Evolutionary conservation across 78 protist genomes (phyloP), one percentile per base, ranked within the genome.

Genomic region (Mastigamoeba balamuthi): DNA sequence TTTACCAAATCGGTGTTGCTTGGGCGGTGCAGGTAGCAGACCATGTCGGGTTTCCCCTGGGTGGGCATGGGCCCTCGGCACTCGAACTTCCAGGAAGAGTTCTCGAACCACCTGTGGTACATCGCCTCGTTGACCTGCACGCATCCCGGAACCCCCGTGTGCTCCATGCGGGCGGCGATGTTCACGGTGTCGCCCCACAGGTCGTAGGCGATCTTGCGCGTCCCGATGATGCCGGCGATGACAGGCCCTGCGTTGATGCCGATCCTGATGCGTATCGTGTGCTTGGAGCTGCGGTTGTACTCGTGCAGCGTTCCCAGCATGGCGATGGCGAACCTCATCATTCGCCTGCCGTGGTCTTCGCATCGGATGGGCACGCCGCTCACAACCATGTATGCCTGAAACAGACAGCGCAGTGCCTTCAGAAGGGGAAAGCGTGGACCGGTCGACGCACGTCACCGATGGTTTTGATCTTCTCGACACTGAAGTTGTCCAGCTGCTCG

Each of bases 401-500:
- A n/a, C n/a, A n/a, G n/a, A n/a, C n/a, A n/a, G n/a, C n/a, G n/a
- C n/a, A n/a, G n/a, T n/a, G n/a, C n/a, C n/a, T n/a, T n/a, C n/a
- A n/a, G n/a, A n/a, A n/a, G n/a, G n/a, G n/a, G n/a, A n/a, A n/a
- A n/a, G n/a, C n/a, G n/a, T n/a, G n/a, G n/a, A n/a, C n/a, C n/a
- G n/a, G n/a, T n/a, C n/a, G n/a, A n/a, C n/a, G n/a, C n/a, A n/a
- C 83, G n/a, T n/a, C n/a, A 36, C 94, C 91, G 53, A 91, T 85
- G 29, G 91, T 88, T 53, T 85, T 84, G 33, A 91, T 85, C 68
- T 91, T 91, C 63, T 88, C 92, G 25, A 91, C 69, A 7, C 78
- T 81, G 69, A 76, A 74, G 33, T 41, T 25, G 69, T 89, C 95
- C 37, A 89, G 77, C 9, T 43, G 40, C 35, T 52, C 37, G 17